Evolutionary conservation across 192 early-diverging fungal species (phyloP).

Genomic region (Nowakowskiella sp.): DNA sequence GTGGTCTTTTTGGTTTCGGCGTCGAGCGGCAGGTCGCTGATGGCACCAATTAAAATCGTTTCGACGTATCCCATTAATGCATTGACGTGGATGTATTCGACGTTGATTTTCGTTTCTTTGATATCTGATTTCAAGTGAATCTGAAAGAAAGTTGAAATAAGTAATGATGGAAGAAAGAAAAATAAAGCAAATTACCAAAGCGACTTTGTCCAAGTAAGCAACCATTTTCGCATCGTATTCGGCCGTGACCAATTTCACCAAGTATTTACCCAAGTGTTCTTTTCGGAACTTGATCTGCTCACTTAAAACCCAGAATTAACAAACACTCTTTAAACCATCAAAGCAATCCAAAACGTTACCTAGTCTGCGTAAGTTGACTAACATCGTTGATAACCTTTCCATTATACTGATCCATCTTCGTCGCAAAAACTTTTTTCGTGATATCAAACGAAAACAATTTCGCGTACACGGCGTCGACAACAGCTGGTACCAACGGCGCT

Average conservation of each 20-base stretch:
- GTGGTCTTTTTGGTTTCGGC: conserved; percentile 8
- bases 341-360: no score
- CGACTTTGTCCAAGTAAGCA: conserved; percentile 74
- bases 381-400: no score
- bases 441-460: conserved; percentile 65
- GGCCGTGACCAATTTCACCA: conserved; percentile 55
- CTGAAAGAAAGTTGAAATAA: no score
- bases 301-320: no score
- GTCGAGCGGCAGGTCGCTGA: conserved; percentile 13
- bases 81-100: conserved; percentile 75
- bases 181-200: no score
- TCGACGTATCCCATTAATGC: no score
- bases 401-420: no score
- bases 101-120: conserved; percentile 71
- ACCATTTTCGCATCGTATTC: conserved; percentile 42
- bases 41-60: no score
- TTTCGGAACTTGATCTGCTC: conserved; percentile 76
- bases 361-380: conserved; percentile 40
- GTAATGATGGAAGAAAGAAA: no score
- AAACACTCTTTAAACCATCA: no score
- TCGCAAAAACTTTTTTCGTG: conserved; percentile 59
- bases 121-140: conserved; percentile 67
- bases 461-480: conserved; percentile 71
- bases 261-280: conserved; percentile 59
- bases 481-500: conserved; percentile 58